Base-by-base conservation (phyloP, 1,284 basidiomycete genomes). In the Lentinula novae-zelandiae region DNA sequence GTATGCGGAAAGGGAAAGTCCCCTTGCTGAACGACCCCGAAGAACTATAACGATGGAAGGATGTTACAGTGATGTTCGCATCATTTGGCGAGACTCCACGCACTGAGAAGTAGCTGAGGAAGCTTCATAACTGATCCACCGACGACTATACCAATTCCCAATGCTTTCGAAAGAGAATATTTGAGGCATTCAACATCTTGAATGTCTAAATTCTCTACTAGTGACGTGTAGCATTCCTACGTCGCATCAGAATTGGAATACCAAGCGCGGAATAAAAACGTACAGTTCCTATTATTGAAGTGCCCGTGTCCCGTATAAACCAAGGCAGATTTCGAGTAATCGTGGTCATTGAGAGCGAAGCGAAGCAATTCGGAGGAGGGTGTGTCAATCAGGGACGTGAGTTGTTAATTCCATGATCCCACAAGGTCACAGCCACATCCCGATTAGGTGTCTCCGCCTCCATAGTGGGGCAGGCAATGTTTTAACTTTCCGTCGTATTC, bases 51-150 rank as follows among this genome's bases (percentile, higher is more conserved):
- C 42, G 48, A 51, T 39, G 60, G 53, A 64, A 63, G 44, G 20
- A 49, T 36, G 40, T 27, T 27, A 27, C 22, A 27, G 27, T 4
- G 27, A 3, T 27, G 36, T 38, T 38, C 7, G 36, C 36, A 38
- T 2, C 1, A 38, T 12, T 38, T 8, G 2, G 12, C 36, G 12
- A 22, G 44, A 22, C 3, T 46, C 48, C 10, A 81, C 89, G 70
- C 67, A 91, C 89, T 89, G 58, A 90, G 80, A 31, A 89, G 68
- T 9, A 94, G 75, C 70, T 98, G 96, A 3, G 96, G 96, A 12
- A 98, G 82, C 76, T 98, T 98, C 87, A 98, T 93, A 64, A 98
- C 93, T 31, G 90, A 89, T 1, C 96, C 95, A 56, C 95, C 96
- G 1, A 93, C 78, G 46, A 98, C 95, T 64, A 99, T 96, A 0